These are phyloP conservation scores for Euphorbia peplus DNA, from an alignment of 345 rosid genomes.

Conservation along the genomic window DNA sequence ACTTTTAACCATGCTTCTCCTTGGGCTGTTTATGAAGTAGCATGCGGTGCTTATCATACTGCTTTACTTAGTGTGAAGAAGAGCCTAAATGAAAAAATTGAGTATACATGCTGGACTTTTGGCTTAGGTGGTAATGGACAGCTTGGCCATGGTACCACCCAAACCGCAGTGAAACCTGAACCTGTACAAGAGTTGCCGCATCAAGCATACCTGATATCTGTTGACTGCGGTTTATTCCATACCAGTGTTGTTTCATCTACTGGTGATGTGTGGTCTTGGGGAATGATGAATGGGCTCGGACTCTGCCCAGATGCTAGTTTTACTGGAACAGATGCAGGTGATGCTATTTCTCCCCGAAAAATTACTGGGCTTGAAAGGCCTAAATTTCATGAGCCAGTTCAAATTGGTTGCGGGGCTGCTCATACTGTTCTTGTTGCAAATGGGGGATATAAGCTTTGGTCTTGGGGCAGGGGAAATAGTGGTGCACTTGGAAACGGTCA, in stretches of 20 bases:
- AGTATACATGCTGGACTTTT: constrained; percentile 76
- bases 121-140: constrained; percentile 92
- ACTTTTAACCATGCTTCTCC: constrained; percentile 45
- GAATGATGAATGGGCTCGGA: constrained; percentile 89
- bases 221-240: constrained; percentile 90
- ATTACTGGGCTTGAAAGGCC: constrained; percentile 37
- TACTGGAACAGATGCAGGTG: constrained; percentile 62
- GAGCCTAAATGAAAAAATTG: constrained; percentile 42
- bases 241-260: constrained; percentile 79
- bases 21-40: constrained; percentile 62
- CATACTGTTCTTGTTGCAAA: constrained; percentile 75
- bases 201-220: constrained; percentile 47
- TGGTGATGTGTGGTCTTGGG: constrained; percentile 93
- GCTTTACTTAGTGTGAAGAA: constrained; percentile 63
- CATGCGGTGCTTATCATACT: constrained; percentile 89
- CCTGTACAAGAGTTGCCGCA: constrained; percentile 62
- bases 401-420: constrained; percentile 84
- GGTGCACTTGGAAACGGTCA: constrained; percentile 82
- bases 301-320: constrained; percentile 77
- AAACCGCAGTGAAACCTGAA: constrained; percentile 53
- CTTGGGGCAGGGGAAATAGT: constrained; percentile 92
- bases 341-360: constrained; percentile 56
- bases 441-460: constrained; percentile 77
- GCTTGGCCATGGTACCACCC: constrained; percentile 83
- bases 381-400: constrained; percentile 55